Evolutionary conservation across 2,329 filamentous ascomycete genomes (phyloP).

Genomic region (Dichotomopilus funicola): DNA sequence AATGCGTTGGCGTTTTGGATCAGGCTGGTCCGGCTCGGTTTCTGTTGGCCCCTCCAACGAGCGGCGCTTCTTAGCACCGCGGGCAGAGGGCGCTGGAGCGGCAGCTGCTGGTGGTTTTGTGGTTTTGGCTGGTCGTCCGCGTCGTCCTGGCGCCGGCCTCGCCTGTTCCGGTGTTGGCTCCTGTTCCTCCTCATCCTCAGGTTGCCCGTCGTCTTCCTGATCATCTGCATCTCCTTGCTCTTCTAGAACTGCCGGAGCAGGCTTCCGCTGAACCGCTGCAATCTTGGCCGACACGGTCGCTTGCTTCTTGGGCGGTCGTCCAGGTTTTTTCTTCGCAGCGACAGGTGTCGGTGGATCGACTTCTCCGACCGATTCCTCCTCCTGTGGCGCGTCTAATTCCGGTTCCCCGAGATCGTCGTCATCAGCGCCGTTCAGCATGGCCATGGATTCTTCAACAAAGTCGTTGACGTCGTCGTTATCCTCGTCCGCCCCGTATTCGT

Average conservation of each 20-base stretch:
- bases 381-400: slow-evolving; percentile 25
- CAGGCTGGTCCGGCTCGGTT: slow-evolving; percentile 17
- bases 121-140: slow-evolving; percentile 23
- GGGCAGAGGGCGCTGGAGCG: slow-evolving; percentile 11
- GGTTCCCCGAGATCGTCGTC: slow-evolving; percentile 20
- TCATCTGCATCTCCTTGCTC: slow-evolving; percentile 25
- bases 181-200: slow-evolving; percentile 27
- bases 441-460: slow-evolving; percentile 36
- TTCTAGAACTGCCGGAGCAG: slow-evolving; percentile 20
- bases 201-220: slow-evolving; percentile 19
- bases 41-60: slow-evolving; percentile 25
- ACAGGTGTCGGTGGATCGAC: slow-evolving; percentile 10
- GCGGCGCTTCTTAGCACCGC: slow-evolving; percentile 18
- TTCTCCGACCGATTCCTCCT: slow-evolving; percentile 19
- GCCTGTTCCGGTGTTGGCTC: slow-evolving; percentile 18
- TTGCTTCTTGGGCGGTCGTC: slow-evolving; percentile 12
- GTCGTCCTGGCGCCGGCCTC: slow-evolving; percentile 18
- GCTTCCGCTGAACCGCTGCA: slow-evolving; percentile 7
- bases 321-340: slow-evolving; percentile 10
- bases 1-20: slow-evolving; percentile 21
- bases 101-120: slow-evolving; percentile 20
- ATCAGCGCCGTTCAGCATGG: slow-evolving; percentile 31
- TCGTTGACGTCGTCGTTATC: slow-evolving; percentile 27
- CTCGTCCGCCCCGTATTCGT: slow-evolving; percentile 25
- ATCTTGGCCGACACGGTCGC: slow-evolving; percentile 1